Evolutionary conservation across 139 green algal species (phyloP).

Genomic region (Micromonas commoda): DNA sequence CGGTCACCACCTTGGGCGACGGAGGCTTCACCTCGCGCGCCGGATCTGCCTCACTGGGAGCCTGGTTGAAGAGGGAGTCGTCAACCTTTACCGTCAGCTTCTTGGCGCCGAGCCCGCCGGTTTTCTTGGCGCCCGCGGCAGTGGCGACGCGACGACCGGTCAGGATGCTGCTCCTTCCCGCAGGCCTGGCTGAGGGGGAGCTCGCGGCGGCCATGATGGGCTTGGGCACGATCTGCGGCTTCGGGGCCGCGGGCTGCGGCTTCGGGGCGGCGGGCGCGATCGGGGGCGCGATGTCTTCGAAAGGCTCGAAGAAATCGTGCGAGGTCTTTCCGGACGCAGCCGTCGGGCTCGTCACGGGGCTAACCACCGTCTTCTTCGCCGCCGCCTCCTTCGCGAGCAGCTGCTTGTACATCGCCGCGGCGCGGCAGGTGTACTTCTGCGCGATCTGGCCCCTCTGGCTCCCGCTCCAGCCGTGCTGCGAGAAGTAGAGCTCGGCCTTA

Average conservation of each 20-base stretch:
- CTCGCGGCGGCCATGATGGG: slow-evolving; percentile 19
- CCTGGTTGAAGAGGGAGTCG: slow-evolving; percentile 52
- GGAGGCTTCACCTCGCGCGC: not conserved
- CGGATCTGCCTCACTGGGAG: not conserved
- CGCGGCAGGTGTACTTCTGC: slow-evolving; percentile 85
- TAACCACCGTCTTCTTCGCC: not conserved
- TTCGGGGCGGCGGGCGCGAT: not conserved
- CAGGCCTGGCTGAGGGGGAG: slow-evolving; percentile 14
- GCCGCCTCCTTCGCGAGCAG: slow-evolving; percentile 77
- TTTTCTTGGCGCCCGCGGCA: slow-evolving; percentile 22
- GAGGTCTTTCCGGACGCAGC: not conserved
- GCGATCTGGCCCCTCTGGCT: slow-evolving; percentile 75
- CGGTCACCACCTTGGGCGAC: not conserved
- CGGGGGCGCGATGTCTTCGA: not conserved
- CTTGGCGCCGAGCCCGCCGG: slow-evolving; percentile 66
- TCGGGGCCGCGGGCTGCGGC: not conserved
- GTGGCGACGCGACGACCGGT: no score
- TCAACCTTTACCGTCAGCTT: slow-evolving; percentile 72
- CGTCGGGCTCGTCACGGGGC: not conserved
- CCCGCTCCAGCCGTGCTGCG: slow-evolving; percentile 87
- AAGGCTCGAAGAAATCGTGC: slow-evolving; percentile 2
- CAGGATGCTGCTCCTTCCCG: not conserved
- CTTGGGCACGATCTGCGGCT: not conserved
- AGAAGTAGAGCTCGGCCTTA: slow-evolving; percentile 86
- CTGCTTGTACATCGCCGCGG: slow-evolving; percentile 81